Evolutionary conservation across 805 yeast genomes (phyloP), one percentile per base, ranked within the genome.

Genomic region (Nakazawaea wyomingensis): DNA sequence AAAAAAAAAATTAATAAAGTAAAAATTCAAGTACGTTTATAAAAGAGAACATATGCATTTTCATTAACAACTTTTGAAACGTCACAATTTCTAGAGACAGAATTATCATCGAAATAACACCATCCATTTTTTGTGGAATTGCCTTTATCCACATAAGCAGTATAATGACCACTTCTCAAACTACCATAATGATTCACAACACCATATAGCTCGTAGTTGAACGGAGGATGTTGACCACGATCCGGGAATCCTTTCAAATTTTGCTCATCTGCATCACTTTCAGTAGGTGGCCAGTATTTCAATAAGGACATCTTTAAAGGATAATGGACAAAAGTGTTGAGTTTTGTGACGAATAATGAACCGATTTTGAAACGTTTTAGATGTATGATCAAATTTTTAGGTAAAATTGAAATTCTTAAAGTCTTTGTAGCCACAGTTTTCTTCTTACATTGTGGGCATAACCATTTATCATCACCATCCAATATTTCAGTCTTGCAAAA

Each of bases 171-270:
- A 7, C 90, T 85, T 33, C 80, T 75, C 30, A 90, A 68, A 31
- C 84, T 80, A 10, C 97, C 97, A 48, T 65, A 79, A 60, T 90
- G 97, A 50, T 86, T 80, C 13, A 87, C 87, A 1, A 89, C 96
- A 0, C 85, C 96, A 54, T 76, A 83, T 18, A 90, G 60, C 48
- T 76, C 76, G 59, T 89, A 90, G 21, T 72, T 67, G 62, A 88
- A 90, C 2, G 96, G 96, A 0, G 95, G 82, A 0, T 59, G 57
- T 62, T 89, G 96, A 17, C 85, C 88, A 47, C 95, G 65, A 1
- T 59, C 49, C 0, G 87, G 83, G 18, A 86, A 71, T 10, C 74
- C 65, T 4, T 72, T 62, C 22, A 76, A 22, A 1, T 29, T 41
- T 3, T 16, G 19, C n/a, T 56, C 57, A 42, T 80, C 82, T 39